Base-by-base conservation (phyloP, 2,329 filamentous ascomycete species). In the Pseudocercospora vitis region DNA sequence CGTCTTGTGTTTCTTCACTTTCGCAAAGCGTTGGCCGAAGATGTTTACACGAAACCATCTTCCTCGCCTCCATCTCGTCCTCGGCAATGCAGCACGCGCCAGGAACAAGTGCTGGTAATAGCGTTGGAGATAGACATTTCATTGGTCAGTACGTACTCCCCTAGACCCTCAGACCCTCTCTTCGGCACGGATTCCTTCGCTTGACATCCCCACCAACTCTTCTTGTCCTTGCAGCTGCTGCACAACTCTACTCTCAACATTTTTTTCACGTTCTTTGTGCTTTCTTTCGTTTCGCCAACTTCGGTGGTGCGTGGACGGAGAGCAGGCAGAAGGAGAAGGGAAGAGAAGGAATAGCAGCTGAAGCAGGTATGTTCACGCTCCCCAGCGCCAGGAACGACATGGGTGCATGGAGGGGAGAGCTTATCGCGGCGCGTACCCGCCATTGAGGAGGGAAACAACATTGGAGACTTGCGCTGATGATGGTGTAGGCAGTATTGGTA, bases 401-500 rank as follows among this genome's bases (percentile, higher is more conserved):
- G 37, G 37, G 37, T 42, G 6, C 9, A 23, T 42, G 24, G 42
- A 45, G 42, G 42, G 42, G 42, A 31, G 42, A 45, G 24, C 37
- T 42, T 46, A 39, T 45, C 32, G 37, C 50, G 50, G 42, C 42
- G 42, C 42, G 42, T 29, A 29, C 23, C 24, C 42, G 42, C 23
- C 42, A 45, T 45, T 45, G 42, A 31, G 24, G 29, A 18, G 14
- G 42, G 42, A 45, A 45, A 47, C 29, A 45, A 45, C 42, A 45
- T 45, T 45, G 42, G 37, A 28, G 9, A 42, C 29, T 29, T 12
- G 29, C 54, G 51, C 55, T 58, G 42, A 61, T 49, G 16, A 26
- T 29, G 48, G 23, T 31, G 48, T 47, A 51, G 52, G 53, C 51
- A 50, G 26, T 44, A 39, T 55, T 58, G 58, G 53, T 58, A 56